Evolutionary conservation across 345 rosid species (phyloP).

Genomic region (Hibiscus tridactylites): DNA sequence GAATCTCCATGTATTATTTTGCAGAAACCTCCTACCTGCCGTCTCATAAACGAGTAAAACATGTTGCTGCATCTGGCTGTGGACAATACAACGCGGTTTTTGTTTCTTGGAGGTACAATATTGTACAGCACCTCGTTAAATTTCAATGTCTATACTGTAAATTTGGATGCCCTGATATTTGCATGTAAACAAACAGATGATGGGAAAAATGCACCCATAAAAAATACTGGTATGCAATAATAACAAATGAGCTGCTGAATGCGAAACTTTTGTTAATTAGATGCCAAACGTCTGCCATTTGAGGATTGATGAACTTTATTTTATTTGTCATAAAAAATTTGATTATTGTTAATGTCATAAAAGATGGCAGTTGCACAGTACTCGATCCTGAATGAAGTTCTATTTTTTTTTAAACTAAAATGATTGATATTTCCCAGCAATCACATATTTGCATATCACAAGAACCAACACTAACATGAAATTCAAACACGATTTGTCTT

Average conservation of each 20-base stretch:
- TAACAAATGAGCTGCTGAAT: not conserved
- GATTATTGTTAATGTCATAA: too few species aligned
- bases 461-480: constrained; percentile 36
- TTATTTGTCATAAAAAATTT: too few species aligned
- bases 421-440: constrained; percentile 1
- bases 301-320: too few species aligned
- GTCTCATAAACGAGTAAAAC: constrained; percentile 69
- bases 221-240: not conserved
- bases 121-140: not conserved
- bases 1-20: constrained; percentile 10
- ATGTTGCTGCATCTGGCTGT: constrained; percentile 62
- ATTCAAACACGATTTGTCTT: constrained; percentile 33
- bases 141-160: not conserved
- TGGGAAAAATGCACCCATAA: not conserved
- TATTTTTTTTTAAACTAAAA: too few species aligned
- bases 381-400: too few species aligned
- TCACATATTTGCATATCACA: constrained; percentile 17
- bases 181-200: not conserved
- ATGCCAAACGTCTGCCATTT: too few species aligned
- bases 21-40: constrained; percentile 86
- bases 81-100: constrained; percentile 76
- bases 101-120: constrained; percentile 80
- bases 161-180: not conserved
- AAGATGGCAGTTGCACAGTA: too few species aligned
- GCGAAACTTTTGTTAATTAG: not conserved